Percentiles rank a stretch among this genome's conserved stretches.
These are phyloP conservation scores for Talaromyces adpressus DNA, from an alignment of 495 filamentous ascomycete genomes.

Conservation along the genomic window DNA sequence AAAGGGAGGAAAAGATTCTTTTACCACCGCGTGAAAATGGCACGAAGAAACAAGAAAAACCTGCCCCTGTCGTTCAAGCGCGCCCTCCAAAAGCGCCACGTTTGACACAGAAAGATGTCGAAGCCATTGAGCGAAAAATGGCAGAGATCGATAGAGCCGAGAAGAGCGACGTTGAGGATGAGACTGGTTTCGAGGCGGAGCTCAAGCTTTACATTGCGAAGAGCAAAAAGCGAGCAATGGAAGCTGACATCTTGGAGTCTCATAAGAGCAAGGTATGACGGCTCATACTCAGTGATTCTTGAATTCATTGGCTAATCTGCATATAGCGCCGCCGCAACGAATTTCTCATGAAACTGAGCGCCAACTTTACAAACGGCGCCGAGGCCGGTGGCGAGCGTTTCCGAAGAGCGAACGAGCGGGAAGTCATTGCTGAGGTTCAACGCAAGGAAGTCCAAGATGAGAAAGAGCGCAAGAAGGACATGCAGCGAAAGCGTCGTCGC, in stretches of 20 bases:
- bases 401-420: conserved; percentile 49
- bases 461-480: conserved; percentile 99
- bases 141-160: conserved; percentile 60
- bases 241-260: conserved; percentile 50
- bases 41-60: neutral
- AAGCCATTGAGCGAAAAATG: conserved; percentile 56
- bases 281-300: conserved; percentile 13
- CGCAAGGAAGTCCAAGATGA: conserved; percentile 86
- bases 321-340: conserved; percentile 49
- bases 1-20: conserved; percentile 24
- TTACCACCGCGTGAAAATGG: neutral
- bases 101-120: conserved; percentile 57
- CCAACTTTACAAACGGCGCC: conserved; percentile 47
- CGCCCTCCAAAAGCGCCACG: conserved; percentile 32
- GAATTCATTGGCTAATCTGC: neutral
- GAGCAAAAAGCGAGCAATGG: conserved; percentile 51
- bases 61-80: conserved; percentile 4
- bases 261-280: conserved; percentile 47
- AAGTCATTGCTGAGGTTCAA: conserved; percentile 77
- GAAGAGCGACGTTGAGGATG: conserved; percentile 57
- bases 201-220: conserved; percentile 45
- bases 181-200: conserved; percentile 53
- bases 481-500: conserved; percentile 94
- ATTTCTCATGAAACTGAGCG: conserved; percentile 39
- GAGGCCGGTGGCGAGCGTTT: conserved; percentile 48